Percentiles rank a stretch among this genome's conserved stretches.
phyloP scores from a whole-genome alignment of 2,329 filamentous ascomycete genomes.

The Fusarium kyushuense region DNA sequence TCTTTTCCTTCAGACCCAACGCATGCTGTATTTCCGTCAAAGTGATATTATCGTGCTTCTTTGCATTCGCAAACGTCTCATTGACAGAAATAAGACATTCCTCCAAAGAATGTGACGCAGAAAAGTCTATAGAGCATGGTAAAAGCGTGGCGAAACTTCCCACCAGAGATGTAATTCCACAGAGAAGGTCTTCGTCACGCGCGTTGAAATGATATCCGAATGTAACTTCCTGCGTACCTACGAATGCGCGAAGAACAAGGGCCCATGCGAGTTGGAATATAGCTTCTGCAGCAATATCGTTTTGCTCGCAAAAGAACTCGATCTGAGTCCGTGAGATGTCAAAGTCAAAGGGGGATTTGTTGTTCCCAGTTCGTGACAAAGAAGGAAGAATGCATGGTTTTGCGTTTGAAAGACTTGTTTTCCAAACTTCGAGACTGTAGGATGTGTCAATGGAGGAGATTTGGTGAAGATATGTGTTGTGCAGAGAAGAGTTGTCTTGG shows the following conservation, averaged over 20 bases:
- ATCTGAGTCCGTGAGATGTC: conserved; percentile 57
- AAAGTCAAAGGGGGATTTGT: conserved; percentile 56
- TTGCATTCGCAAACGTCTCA: conserved; percentile 41
- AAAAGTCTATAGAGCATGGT: conserved; percentile 53
- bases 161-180: conserved; percentile 57
- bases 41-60: conserved; percentile 59
- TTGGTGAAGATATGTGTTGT: conserved; percentile 47
- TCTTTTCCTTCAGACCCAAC: conserved; percentile 56
- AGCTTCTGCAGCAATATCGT: conserved; percentile 59
- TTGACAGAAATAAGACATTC: conserved; percentile 51
- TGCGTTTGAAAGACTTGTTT: conserved; percentile 53
- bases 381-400: conserved; percentile 62
- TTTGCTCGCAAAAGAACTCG: conserved; percentile 57
- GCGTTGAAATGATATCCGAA: conserved; percentile 66
- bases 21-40: conserved; percentile 62
- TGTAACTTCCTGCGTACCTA: conserved; percentile 63
- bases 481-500: conserved; percentile 35
- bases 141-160: conserved; percentile 61
- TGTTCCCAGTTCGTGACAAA: conserved; percentile 48
- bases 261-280: conserved; percentile 71
- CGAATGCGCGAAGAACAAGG: conserved; percentile 66
- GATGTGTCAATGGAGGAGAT: conserved; percentile 46
- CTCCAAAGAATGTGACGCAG: conserved; percentile 50
- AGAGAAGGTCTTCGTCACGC: conserved; percentile 58
- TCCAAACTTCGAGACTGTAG: conserved; percentile 61